Base-by-base conservation (phyloP, 306 rosid genomes). In the Medicago truncatula region DNA sequence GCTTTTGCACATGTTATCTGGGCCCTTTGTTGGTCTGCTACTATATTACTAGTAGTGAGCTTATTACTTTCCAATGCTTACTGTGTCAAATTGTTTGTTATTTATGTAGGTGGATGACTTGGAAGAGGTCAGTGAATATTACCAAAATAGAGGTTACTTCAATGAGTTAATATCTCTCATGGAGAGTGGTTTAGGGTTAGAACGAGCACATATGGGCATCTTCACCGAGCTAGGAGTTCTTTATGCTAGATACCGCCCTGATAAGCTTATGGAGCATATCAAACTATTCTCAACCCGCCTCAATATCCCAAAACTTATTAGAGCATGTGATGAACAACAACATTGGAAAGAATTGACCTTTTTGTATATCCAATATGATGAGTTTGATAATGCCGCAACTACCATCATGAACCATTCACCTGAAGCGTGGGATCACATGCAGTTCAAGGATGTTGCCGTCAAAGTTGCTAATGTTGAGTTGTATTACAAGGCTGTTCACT, bases 341-440 rank as follows among this genome's bases (percentile, higher is more conserved):
- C 99, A 96, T 74, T 96, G 99, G 99, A 87, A 79, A 84, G 99
- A 96, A 81, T 86, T 96, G 15, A 92, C 98, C 74, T 92, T 92
- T 85, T 82, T 96, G 89, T 96, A 96, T 74, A 92, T 96, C 81
- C 99, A 96, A 85, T 92, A 96, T 76, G 99, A 90, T 71, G 99
- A 96, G 85, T 96, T 96, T 78, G 99, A 96, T 82, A 92, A 96
- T 87, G 99, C 99, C 76, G 99, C 98, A 64, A 87, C 99, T 38
- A 96, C 99, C 75, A 96, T 96, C 84, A 96, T 96, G 99, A 96
- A 96, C 82, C 99, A 96, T 80, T 92, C 99, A 73, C 99, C 98
- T 17, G 99, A 96, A 88, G 99, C 98, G 72, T 96, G 99, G 99
- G 99, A 96, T 82, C 99, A 96, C 96, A 90, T 96, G 99, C 99